Evolutionary conservation across 2,329 filamentous ascomycete genomes (phyloP), one percentile per base, ranked within the genome.

Genomic region (Claviceps quebecensis): DNA sequence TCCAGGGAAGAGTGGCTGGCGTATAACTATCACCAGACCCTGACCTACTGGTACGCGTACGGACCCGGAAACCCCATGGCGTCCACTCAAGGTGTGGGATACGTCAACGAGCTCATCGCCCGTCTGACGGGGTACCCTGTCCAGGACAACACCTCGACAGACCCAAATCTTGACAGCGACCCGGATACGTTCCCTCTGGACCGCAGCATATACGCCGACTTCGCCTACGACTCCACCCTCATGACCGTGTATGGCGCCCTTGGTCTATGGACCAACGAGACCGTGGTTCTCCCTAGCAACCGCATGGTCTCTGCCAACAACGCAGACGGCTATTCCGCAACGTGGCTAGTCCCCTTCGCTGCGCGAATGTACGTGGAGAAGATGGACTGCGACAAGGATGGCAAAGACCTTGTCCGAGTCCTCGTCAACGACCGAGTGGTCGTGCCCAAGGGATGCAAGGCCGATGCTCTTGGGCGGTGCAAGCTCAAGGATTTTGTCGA

Each of bases 201-300:
- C 55, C 67, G 71, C 43, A 69, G 69, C 13, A 68, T 95, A 1
- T 96, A 94, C 61, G 89, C 87, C 0, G 90, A 96, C 67, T 95
- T 96, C 63, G 87, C 83, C 56, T 90, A 96, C 66, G 90, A 96
- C 67, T 95, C 94, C 65, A 82, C 85, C 62, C 88, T 96, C 81
- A 80, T 78, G 34, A 76, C 77, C 7, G 80, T 94, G 6, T 86
- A 86, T 62, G 81, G 80, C 5, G 87, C 88, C 0, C 63, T 96
- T 56, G 86, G 88, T 0, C 69, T 95, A 23, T 95, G 88, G 68
- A 86, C 88, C 57, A 68, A 67, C 44, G 87, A 80, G 0, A 60
- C 63, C 14, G 70, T 34, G 29, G 29, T 74, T 11, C 68, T 84
- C 23, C 72, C 76, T 2, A 74, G 73, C 23, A 71, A 69, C 3